Percentiles rank a stretch among this genome's conserved stretches.
Conservation (phyloP, 768 basidiomycete genomes). For the Rhizopogon vinicolor region DNA sequence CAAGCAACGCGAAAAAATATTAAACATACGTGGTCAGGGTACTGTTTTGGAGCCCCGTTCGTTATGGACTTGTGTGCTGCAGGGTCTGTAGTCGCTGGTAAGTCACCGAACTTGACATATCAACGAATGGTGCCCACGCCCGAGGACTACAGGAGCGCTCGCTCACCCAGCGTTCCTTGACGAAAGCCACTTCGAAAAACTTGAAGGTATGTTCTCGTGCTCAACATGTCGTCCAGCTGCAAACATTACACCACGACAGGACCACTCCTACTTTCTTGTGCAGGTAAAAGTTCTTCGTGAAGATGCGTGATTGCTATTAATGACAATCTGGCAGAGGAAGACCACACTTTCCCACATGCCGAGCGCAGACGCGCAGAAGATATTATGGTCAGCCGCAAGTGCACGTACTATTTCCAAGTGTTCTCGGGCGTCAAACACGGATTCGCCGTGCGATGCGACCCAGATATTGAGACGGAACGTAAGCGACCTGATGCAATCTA, state of each 20-base stretch:
- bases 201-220: conserved; percentile 33
- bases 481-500: not conserved
- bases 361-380: conserved; percentile 52
- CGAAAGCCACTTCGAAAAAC: conserved; percentile 47
- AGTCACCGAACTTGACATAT: not conserved
- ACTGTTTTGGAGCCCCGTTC: conserved; percentile 53
- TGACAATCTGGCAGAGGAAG: conserved; percentile 35
- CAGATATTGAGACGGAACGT: conserved; percentile 14
- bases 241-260: not conserved
- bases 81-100: conserved; percentile 43
- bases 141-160: conserved; percentile 33
- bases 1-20: not conserved
- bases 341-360: conserved; percentile 43
- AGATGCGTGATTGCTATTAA: not conserved
- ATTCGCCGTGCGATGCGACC: conserved; percentile 15
- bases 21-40: conserved; percentile 30
- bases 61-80: conserved; percentile 40
- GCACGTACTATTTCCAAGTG: conserved; percentile 49
- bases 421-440: conserved; percentile 39
- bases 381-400: conserved; percentile 42
- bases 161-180: conserved; percentile 48
- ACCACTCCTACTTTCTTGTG: conserved; percentile 17
- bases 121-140: not conserved
- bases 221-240: not conserved
- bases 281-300: conserved; percentile 11